Base-by-base conservation (phyloP, 352 stramenopile species). In the Pythium volutum region DNA sequence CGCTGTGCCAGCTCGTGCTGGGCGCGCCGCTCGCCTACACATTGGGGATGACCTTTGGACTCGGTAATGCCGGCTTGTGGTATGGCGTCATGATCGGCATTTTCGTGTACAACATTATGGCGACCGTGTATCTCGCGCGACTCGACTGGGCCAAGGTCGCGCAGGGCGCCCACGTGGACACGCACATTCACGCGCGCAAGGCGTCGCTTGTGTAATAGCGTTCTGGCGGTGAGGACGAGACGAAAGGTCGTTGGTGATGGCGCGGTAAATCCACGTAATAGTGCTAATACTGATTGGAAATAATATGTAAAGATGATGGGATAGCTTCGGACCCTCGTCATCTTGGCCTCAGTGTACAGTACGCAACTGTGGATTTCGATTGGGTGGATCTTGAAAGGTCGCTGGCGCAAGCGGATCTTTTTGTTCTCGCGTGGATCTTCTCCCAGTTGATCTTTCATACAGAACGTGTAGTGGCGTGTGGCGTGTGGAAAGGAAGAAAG, bases 131-230 rank as follows among this genome's bases (percentile, higher is more conserved):
- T 69, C 48, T 91, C 39, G 66, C 57, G 23, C 60, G 67, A 15
- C 68, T 81, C 14, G 81, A 79, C 57, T 91, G 81, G 81, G 57
- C 75, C 9, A 51, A 66, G 20, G 77, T 86, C 52, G 77, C 79
- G 12, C 69, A 78, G 27, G 69, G 85, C 18, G 79, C 74, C 11
- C 75, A 74, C n/a, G 62, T 71, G 48, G 77, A 76, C 55, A 64
- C 74, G 36, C 71, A 75, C 26, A 36, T 79, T 27, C 66, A 71
- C 46, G 74, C 72, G 16, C 10, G 15, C 27, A 38, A 52, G 27
- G 3, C 31, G 12, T 38, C 46, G 11, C 1, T n/a, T 11, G 31
- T 11, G 8, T 36, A 8, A 36, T 36, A n/a, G 31, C 31, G 11
- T 9, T 22, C n/a, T n/a, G n/a, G n/a, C n/a, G n/a, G n/a, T n/a